Evolutionary conservation across 495 filamentous ascomycete genomes (phyloP), one percentile per base, ranked within the genome.

Genomic region (Penicillium turbatum): DNA sequence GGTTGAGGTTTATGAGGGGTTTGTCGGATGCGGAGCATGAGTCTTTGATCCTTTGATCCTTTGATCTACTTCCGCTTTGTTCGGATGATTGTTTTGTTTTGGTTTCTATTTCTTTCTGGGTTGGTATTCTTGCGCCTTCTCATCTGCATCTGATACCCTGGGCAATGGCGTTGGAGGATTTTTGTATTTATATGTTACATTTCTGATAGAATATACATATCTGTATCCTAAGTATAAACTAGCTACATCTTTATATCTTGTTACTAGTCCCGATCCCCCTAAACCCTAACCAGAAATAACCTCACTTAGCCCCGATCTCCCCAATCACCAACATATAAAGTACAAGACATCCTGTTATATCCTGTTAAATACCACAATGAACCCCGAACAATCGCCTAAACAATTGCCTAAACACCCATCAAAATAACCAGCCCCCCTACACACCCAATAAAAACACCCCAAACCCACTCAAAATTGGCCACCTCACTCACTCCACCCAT

Each of bases 21-120:
- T 27, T 70, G 31, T 61, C 54, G 8, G 67, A 72, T 49, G 60
- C 68, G 15, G 70, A 72, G 51, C 63, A 74, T 61, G 69, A 73
- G 40, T 44, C 38, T 16, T 68, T 76, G 60, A 46, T 72, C 17
- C 42, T 72, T 15, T 72, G 59, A 47, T 17, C 24, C 15, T 16
- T 26, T 31, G 4, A n/a, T n/a, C 8, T 42, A 13, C 24, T 45
- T 49, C n/a, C 42, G 37, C 46, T 34, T 21, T 43, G n/a, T 13
- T 45, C 31, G 42, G 26, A 24, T 67, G 72, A 53, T 21, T 67
- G 11, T 39, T 68, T 11, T 70, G 60, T 39, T 2, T 49, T 31
- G 16, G 31, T 31, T 30, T 26, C 21, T 27, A 0, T 53, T 44
- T 47, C 29, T 55, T 42, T 48, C 35, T 56, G 30, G 49, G 36